Conservation (phyloP, 2,329 filamentous ascomycete species). For the Calonectria multiphialidica region DNA sequence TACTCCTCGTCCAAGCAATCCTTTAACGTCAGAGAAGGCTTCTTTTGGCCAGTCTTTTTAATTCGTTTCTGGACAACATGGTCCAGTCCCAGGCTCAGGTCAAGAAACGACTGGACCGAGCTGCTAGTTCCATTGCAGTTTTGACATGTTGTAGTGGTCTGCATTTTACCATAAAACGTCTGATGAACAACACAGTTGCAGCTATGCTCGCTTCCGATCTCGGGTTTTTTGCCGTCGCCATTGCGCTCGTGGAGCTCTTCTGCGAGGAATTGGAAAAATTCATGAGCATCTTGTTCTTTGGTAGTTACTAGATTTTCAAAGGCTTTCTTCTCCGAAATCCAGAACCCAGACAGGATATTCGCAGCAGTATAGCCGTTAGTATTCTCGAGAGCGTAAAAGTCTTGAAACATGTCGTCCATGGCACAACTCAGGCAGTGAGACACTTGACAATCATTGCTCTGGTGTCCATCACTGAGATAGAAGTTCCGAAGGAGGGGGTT, state of each 20-base stretch:
- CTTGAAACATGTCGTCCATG: constrained; percentile 81
- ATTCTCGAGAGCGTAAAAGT: constrained; percentile 79
- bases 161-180: constrained; percentile 92
- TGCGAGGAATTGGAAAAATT: constrained; percentile 95
- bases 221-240: constrained; percentile 74
- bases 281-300: constrained; percentile 95
- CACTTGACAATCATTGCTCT: constrained; percentile 77
- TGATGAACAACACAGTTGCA: constrained; percentile 95
- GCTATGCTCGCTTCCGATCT: constrained; percentile 69
- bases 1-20: constrained; percentile 89
- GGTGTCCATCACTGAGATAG: constrained; percentile 92
- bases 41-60: constrained; percentile 65
- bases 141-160: constrained; percentile 91
- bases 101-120: constrained; percentile 89
- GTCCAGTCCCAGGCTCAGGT: constrained; percentile 90
- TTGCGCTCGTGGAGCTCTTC: constrained; percentile 91
- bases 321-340: constrained; percentile 83
- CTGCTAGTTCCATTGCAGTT: constrained; percentile 86
- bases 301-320: constrained; percentile 87
- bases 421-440: constrained; percentile 76
- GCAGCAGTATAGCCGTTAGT: constrained; percentile 92
- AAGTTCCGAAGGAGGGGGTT: constrained; percentile 93
- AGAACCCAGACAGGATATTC: constrained; percentile 89
- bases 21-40: constrained; percentile 64
- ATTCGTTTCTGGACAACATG: constrained; percentile 75